Evolutionary conservation across 1,139 yeast species (phyloP), one percentile per base, ranked within the genome.

Genomic region (Kurtzmaniella quercitrusa): DNA sequence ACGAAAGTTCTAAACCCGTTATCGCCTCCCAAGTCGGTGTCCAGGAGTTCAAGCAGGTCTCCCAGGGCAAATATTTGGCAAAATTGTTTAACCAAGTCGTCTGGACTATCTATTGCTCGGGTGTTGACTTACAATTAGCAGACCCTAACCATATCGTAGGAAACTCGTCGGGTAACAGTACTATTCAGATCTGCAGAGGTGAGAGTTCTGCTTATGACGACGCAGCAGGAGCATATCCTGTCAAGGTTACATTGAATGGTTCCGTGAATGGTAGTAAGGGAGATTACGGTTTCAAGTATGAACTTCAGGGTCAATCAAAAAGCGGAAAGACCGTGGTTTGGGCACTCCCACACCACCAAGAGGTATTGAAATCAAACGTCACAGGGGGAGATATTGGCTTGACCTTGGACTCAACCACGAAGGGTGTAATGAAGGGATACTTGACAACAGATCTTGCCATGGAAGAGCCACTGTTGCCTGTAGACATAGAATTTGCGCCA

Each of bases 321-420:
- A 50, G 60, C 5, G 66, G 68, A 1, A 50, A 55, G n/a, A 59
- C 68, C 1, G 47, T 72, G n/a, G 56, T 71, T 51, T 76, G 69
- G 73, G 80, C 68, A 67, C 67, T 84, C 17, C 93, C 93, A 1
- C 95, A 85, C 55, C 93, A 84, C 50, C 78, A 75, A 44, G 71
- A 68, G 18, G 63, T 76, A 0, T 68, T 82, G 19, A 38, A 43
- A n/a, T 47, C 51, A 26, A 47, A 48, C 2, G 45, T 55, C 5
- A 52, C 50, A 23, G 47, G 45, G 3, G 47, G 47, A 15, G 60
- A 55, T 26, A 65, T 78, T 0, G 66, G 65, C 7, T 52, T 83
- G 33, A 49, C 47, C 1, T 56, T 85, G 37, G 87, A 80, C 48
- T 82, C 91, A 0, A 80, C 91, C 0, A 80, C 86, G 0, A 80